Evolutionary conservation across 2,329 filamentous ascomycete genomes (phyloP), one percentile per base, ranked within the genome.

Genomic region (Penicillium brasilianum): DNA sequence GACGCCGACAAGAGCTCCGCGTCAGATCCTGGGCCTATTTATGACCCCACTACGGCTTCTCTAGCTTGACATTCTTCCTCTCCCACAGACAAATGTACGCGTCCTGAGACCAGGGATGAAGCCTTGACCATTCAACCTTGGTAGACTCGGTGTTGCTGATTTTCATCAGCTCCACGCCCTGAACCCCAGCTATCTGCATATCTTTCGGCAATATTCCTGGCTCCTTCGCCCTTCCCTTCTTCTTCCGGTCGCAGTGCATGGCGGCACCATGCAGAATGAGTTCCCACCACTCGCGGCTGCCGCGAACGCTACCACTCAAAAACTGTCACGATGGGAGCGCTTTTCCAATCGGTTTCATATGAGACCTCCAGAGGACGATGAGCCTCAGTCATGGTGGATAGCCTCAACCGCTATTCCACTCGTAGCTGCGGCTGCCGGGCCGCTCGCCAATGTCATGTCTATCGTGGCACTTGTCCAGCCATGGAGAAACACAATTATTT

Each of bases 371-470:
- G 78, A 80, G 16, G 79, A 81, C 62, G 78, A 79, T 51, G 76
- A 79, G 46, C 76, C 74, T 8, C 74, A 78, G 55, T 76, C 79
- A 54, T 83, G 81, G 81, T 84, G 82, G 82, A 74, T 83, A 63
- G 81, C 81, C 1, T 82, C 81, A 2, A 84, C 81, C 1, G 81
- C 80, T 3, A 82, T 93, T 64, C 91, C 90, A 34, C 87, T 97
- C 72, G 84, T 95, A 11, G 92, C 93, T 2, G 93, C 92, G 36
- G 92, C 93, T 0, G 84, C 95, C 2, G 92, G 92, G 0, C 93
- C 93, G 0, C 85, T 96, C 10, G 93, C 93, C 2, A 96, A 93
- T 60, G 88, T 95, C 32, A 90, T 95, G 77, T 94, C 90, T 59
- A 92, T 97, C 60, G 92, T 90, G 63, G 91, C 93, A 8, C 82